A percentile compares a stretch with the other conserved stretches of the same genome.
phyloP scores from a whole-genome alignment of 2,329 filamentous ascomycete genomes.

The Akanthomyces dipterigenus region DNA sequence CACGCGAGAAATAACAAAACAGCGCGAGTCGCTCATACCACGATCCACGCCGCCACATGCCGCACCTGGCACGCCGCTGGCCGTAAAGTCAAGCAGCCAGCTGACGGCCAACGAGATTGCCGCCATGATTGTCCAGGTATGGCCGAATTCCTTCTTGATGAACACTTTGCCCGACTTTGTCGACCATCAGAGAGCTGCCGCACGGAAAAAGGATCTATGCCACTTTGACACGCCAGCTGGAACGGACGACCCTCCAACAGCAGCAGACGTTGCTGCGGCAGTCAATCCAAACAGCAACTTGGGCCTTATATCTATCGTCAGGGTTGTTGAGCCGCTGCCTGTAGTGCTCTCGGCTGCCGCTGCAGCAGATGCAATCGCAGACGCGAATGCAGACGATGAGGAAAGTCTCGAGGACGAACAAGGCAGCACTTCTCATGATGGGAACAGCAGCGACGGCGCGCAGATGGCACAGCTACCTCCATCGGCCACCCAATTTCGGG shows the following conservation, averaged over 20 bases:
- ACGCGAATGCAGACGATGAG: background rate
- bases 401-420: background rate
- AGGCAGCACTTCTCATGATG: background rate
- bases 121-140: background rate
- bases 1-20: background rate
- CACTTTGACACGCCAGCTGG: background rate
- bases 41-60: background rate
- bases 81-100: conserved; percentile 5
- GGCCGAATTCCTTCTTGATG: background rate
- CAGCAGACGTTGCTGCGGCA: background rate
- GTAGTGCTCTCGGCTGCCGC: background rate
- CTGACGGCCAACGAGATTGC: background rate
- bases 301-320: background rate
- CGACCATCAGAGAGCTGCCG: background rate
- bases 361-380: background rate
- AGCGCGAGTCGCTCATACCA: background rate
- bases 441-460: background rate
- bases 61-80: background rate
- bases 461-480: background rate
- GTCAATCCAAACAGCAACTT: background rate
- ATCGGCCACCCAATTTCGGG: background rate
- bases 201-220: background rate
- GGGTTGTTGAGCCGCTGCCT: background rate
- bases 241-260: background rate
- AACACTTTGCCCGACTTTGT: background rate